Base-by-base conservation (phyloP, 176 grass and related monocot species). In the Tuctoria greenei region DNA sequence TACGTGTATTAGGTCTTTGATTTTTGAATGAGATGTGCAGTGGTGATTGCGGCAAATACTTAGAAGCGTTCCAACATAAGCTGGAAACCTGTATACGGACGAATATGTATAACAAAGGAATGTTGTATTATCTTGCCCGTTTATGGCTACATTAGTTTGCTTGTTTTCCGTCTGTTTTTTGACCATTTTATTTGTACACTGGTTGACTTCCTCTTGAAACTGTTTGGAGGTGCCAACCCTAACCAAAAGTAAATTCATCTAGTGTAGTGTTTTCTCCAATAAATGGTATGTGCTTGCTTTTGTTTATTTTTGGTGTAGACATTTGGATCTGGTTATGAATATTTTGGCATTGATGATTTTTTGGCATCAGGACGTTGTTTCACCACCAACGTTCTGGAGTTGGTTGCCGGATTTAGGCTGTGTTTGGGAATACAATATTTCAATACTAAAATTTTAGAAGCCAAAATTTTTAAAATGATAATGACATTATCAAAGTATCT, bases 41-140 rank as follows among this genome's bases (percentile, higher is more conserved):
- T 83, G 60, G 78, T 83, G 82, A 85, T 89, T 85, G 66, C 82
- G 87, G 82, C 66, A 67, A 78, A 89, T 81, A 89, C 69, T 85
- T 80, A 85, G 82, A 79, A 62, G 82, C 85, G 72, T 85, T 89
- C 87, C 82, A 85, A 85, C 82, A 85, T 81, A 80, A 83, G 86
- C 86, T 88, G 86, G 86, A 82, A 86, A 71, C 70, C 72, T 79
- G 86, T 83, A 75, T 88, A 88, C 75, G 82, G 66, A 77, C 68
- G 75, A 59, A 77, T 66, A 55, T 84, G 82, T 84, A 75, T 72
- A 84, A 60, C 65, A 81, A 78, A 61, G 72, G 82, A 75, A 80
- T 89, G 72, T 50, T 89, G 78, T 89, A 89, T 76, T 77, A 85
- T 77, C 74, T 83, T 72, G 85, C 80, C 54, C 74, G 79, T 82